Evolutionary conservation across 2,329 filamentous ascomycete genomes (phyloP).

Genomic region (Cytospora paraplurivora): DNA sequence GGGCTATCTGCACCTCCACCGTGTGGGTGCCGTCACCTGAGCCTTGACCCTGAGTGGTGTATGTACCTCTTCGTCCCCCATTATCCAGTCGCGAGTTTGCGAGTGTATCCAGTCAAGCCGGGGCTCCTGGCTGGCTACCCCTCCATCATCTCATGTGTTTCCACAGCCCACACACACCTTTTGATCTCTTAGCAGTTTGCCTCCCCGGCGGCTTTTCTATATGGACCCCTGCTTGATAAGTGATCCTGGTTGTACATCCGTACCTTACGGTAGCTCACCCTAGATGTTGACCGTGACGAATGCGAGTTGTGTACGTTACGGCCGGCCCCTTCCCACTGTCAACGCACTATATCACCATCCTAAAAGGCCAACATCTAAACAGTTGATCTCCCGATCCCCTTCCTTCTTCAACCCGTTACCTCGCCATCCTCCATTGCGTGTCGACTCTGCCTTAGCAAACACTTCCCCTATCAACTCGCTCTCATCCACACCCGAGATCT

Average conservation of each 20-base stretch:
- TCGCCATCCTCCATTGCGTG: conserved; percentile 38
- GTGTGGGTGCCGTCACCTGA: conserved; percentile 4
- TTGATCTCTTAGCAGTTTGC: conserved; percentile 28
- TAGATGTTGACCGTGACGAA: conserved; percentile 18
- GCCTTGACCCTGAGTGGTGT: conserved; percentile 2
- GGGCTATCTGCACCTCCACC: background rate
- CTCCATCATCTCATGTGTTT: conserved; percentile 27
- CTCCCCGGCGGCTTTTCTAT: conserved; percentile 23
- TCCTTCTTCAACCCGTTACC: conserved; percentile 38
- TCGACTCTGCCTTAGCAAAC: conserved; percentile 31
- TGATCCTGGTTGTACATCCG: conserved; percentile 28
- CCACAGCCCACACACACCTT: conserved; percentile 29
- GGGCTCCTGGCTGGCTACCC: conserved; percentile 14
- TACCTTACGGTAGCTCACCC: conserved; percentile 24
- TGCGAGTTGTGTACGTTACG: conserved; percentile 15
- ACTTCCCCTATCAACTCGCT: conserved; percentile 46
- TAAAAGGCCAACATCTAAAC: conserved; percentile 22
- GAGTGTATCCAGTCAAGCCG: conserved; percentile 7
- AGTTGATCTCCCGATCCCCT: conserved; percentile 28
- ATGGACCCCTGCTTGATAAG: conserved; percentile 28
- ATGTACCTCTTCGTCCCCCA: conserved; percentile 5
- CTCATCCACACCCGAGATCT: conserved; percentile 46
- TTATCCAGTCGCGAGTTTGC: conserved; percentile 25
- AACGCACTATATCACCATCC: conserved; percentile 15
- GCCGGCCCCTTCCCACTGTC: conserved; percentile 14